A percentile compares a stretch with the other conserved stretches of the same genome.
Evolutionary conservation across 2,329 filamentous ascomycete genomes (phyloP).

Genomic region (Cadophora gregata): DNA sequence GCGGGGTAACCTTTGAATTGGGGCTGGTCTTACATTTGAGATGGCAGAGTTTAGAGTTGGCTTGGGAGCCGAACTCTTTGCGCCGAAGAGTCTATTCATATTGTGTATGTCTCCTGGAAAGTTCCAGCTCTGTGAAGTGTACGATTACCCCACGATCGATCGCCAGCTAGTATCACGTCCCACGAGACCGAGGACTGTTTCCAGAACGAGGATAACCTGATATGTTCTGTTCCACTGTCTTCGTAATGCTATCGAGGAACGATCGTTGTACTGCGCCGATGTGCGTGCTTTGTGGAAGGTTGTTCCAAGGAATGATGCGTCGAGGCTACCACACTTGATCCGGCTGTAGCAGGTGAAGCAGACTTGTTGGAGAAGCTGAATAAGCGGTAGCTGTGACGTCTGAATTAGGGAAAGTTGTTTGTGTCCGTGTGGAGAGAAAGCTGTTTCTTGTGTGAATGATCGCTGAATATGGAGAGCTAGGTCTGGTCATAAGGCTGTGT

Average conservation of each 20-base stretch:
- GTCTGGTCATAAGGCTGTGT: constrained; percentile 25
- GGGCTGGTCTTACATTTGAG: constrained; percentile 63
- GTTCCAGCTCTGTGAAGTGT: neutral
- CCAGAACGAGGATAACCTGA: neutral
- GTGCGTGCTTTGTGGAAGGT: constrained; percentile 22
- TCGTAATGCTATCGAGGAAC: neutral
- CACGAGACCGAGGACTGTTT: neutral
- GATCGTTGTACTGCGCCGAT: constrained; percentile 5
- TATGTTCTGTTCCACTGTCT: neutral
- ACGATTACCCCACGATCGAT: constrained; percentile 3
- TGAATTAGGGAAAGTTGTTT: constrained; percentile 45
- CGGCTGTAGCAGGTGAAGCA: neutral
- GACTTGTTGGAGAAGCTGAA: constrained; percentile 54
- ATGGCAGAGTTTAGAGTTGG: constrained; percentile 87
- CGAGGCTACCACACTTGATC: constrained; percentile 19
- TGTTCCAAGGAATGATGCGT: constrained; percentile 5
- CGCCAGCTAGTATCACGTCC: constrained; percentile 2
- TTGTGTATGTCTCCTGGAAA: constrained; percentile 37
- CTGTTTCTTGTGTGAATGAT: constrained; percentile 20
- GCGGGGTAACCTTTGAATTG: constrained; percentile 30
- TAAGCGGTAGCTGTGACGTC: constrained; percentile 88
- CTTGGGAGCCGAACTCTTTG: constrained; percentile 85
- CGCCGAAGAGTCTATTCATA: constrained; percentile 97
- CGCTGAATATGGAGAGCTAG: neutral
- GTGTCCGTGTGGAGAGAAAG: neutral